These are phyloP conservation scores for Nidularia sp. DNA, from an alignment of 768 basidiomycete genomes.

Conservation along the genomic window DNA sequence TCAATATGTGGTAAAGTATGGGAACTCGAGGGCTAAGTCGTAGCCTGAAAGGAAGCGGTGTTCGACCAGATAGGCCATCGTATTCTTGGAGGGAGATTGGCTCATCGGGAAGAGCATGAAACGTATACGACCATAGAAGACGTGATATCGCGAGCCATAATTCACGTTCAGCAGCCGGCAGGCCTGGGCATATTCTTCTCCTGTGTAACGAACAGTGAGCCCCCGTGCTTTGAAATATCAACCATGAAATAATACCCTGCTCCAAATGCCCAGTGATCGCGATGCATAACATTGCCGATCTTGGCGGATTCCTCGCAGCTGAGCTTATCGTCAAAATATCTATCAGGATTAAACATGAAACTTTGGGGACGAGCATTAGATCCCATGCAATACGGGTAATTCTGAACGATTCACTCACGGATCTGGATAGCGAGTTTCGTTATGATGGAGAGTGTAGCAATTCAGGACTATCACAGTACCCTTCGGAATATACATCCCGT, in stretches of 20 bases:
- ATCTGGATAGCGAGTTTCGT: slow-evolving; percentile 26
- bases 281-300: slow-evolving; percentile 29
- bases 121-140: slow-evolving; percentile 41
- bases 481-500: slow-evolving; percentile 31
- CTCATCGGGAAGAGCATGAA: slow-evolving; percentile 33
- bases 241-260: slow-evolving; percentile 25
- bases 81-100: slow-evolving; percentile 44
- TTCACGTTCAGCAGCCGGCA: slow-evolving; percentile 39
- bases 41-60: slow-evolving; percentile 36
- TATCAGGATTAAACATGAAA: slow-evolving; percentile 27
- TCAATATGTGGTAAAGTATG: no score
- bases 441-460: slow-evolving; percentile 27
- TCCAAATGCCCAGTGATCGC: slow-evolving; percentile 47
- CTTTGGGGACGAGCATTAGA: neutral
- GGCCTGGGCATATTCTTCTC: slow-evolving; percentile 40
- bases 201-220: neutral
- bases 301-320: slow-evolving; percentile 36
- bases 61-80: slow-evolving; percentile 43
- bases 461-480: slow-evolving; percentile 33
- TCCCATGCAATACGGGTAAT: neutral
- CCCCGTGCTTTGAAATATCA: neutral
- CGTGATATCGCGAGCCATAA: slow-evolving; percentile 40
- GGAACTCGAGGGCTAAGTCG: slow-evolving; percentile 14
- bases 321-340: slow-evolving; percentile 33
- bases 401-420: slow-evolving; percentile 17